Conservation (phyloP, 225 moss, liverwort and hornwort species). For the Antitrichia curtipendula region DNA sequence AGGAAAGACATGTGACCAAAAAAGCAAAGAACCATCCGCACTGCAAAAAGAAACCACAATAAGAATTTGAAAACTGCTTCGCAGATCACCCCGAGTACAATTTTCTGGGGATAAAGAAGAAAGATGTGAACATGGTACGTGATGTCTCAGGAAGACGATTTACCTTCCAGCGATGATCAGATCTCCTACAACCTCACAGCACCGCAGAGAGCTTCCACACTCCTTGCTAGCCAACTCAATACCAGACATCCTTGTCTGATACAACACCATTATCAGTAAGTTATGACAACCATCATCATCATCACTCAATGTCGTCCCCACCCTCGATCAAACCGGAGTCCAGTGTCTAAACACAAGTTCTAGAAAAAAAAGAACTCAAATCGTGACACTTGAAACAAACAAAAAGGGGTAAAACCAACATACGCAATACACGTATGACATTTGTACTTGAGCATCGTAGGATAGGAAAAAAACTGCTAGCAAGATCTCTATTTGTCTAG, state of each 20-base stretch:
- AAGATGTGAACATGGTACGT: background rate
- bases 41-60: constrained; percentile 31
- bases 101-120: background rate
- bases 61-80: background rate
- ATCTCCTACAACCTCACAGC: constrained; percentile 77
- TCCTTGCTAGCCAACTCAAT: constrained; percentile 57
- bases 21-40: constrained; percentile 66
- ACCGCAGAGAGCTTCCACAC: constrained; percentile 54
- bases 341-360: background rate
- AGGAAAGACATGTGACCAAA: constrained; percentile 60
- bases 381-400: background rate
- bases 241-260: constrained; percentile 69
- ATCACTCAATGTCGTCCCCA: background rate
- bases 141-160: background rate
- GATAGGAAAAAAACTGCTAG: background rate
- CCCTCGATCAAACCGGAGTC: background rate
- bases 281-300: background rate
- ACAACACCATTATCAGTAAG: background rate
- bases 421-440: background rate
- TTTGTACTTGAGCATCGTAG: background rate
- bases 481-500: background rate
- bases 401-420: background rate
- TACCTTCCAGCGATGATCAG: constrained; percentile 82
- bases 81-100: background rate
- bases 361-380: background rate